Percentiles rank a stretch among this genome's conserved stretches.
Conservation (phyloP, 352 stramenopile species). For the Thraustochytrium striatum region DNA sequence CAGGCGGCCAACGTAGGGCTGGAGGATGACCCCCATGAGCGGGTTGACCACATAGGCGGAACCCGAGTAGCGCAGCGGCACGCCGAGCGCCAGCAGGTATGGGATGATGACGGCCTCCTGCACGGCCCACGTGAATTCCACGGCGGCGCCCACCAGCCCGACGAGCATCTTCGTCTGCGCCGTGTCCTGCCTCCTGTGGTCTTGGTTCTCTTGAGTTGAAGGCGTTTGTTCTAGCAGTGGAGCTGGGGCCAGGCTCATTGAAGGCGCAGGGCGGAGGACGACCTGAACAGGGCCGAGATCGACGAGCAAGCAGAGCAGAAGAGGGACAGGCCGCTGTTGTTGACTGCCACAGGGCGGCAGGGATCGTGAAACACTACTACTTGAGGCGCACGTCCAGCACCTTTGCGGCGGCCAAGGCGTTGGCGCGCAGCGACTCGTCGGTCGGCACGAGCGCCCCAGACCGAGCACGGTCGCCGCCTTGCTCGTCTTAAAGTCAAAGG, state of each 20-base stretch:
- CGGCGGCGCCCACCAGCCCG: slow-evolving; percentile 11
- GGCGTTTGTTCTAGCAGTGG: background rate
- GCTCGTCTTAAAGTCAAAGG: background rate
- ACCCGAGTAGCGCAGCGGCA: slow-evolving; percentile 19
- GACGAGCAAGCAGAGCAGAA: too few relatives aligned
- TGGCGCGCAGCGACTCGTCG: background rate
- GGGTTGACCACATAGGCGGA: slow-evolving; percentile 43
- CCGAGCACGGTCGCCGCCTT: background rate
- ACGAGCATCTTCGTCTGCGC: background rate
- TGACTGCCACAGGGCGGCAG: too few relatives aligned
- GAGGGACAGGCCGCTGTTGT: too few relatives aligned
- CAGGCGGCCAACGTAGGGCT: background rate
- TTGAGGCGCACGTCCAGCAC: background rate
- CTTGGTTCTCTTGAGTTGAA: background rate
- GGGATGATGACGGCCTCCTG: slow-evolving; percentile 32
- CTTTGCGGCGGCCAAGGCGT: background rate
- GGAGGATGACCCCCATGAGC: slow-evolving; percentile 7
- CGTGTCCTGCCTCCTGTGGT: background rate
- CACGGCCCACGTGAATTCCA: slow-evolving; percentile 44
- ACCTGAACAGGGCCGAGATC: too few relatives aligned
- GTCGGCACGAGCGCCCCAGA: background rate
- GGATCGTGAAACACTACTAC: too few relatives aligned
- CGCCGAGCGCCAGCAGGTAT: slow-evolving; percentile 22
- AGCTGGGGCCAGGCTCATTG: background rate
- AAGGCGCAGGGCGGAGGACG: background rate